These are phyloP conservation scores for Exophiala dermatitidis DNA, from an alignment of 2,329 filamentous ascomycete species.

Conservation along the genomic window DNA sequence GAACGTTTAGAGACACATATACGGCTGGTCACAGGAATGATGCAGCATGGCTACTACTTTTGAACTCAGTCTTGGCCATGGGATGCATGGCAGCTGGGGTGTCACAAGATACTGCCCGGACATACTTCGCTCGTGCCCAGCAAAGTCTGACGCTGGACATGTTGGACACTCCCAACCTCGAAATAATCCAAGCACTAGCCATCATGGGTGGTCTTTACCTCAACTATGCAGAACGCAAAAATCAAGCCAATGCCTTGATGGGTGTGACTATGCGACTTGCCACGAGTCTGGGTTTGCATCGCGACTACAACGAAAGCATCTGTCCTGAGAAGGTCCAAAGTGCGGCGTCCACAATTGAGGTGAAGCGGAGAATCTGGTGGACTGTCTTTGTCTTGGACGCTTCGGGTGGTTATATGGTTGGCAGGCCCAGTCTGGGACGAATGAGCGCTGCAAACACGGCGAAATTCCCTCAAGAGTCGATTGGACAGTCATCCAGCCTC, in stretches of 20 bases:
- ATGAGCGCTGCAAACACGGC: slow-evolving; percentile 63
- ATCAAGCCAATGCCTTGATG: slow-evolving; percentile 66
- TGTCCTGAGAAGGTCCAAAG: slow-evolving; percentile 40
- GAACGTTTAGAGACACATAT: slow-evolving; percentile 60
- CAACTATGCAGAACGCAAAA: slow-evolving; percentile 69
- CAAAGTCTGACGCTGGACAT: slow-evolving; percentile 60
- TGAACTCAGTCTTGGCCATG: slow-evolving; percentile 71
- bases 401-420: slow-evolving; percentile 65
- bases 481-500: slow-evolving; percentile 18
- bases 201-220: slow-evolving; percentile 70
- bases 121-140: slow-evolving; percentile 61
- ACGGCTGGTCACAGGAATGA: slow-evolving; percentile 57
- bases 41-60: slow-evolving; percentile 61
- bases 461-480: slow-evolving; percentile 52
- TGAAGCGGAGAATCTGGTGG: slow-evolving; percentile 65
- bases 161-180: slow-evolving; percentile 63
- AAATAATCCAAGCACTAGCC: slow-evolving; percentile 63
- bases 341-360: slow-evolving; percentile 51
- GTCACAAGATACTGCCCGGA: slow-evolving; percentile 54
- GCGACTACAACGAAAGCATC: slow-evolving; percentile 49
- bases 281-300: slow-evolving; percentile 64
- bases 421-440: slow-evolving; percentile 61
- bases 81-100: slow-evolving; percentile 64
- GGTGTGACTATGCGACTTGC: slow-evolving; percentile 67
- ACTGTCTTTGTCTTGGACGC: slow-evolving; percentile 66